Conservation (phyloP, 2,329 filamentous ascomycete genomes). For the Sporothrix mexicana region DNA sequence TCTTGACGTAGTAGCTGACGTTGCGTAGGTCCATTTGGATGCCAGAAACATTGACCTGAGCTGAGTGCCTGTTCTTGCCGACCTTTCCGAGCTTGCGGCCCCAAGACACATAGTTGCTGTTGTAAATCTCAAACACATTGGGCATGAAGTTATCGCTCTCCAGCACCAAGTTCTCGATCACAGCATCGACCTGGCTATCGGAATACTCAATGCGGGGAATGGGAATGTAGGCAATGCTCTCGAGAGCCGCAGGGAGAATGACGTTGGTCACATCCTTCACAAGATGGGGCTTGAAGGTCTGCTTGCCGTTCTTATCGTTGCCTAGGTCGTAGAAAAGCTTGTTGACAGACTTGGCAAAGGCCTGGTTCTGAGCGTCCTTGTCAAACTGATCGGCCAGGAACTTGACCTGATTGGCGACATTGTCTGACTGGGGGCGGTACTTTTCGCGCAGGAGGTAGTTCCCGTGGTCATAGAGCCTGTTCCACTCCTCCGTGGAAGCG, state of each 20-base stretch:
- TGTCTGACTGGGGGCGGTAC: constrained; percentile 85
- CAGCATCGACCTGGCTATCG: constrained; percentile 80
- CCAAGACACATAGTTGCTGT: constrained; percentile 94
- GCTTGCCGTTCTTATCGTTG: constrained; percentile 81
- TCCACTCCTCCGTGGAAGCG: constrained; percentile 78
- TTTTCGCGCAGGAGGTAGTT: constrained; percentile 86
- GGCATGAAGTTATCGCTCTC: constrained; percentile 97
- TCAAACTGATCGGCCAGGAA: constrained; percentile 91
- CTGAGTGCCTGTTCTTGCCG: constrained; percentile 76
- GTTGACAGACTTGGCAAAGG: constrained; percentile 75
- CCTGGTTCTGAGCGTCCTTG: constrained; percentile 82
- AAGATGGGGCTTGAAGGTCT: constrained; percentile 89
- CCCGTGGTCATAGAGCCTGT: constrained; percentile 82
- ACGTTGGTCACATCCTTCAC: constrained; percentile 87
- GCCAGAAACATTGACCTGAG: constrained; percentile 85
- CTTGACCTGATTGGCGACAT: constrained; percentile 85
- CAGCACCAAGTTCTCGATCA: constrained; percentile 92
- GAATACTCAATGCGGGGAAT: constrained; percentile 93
- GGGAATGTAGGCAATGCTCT: constrained; percentile 87
- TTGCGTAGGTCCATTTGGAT: constrained; percentile 91
- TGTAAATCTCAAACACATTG: constrained; percentile 85
- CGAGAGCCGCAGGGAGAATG: constrained; percentile 81
- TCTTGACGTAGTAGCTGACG: constrained; percentile 93
- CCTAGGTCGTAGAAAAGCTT: constrained; percentile 90
- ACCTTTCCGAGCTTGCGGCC: constrained; percentile 91